phyloP scores from a whole-genome alignment of 495 filamentous ascomycete genomes.

The Hyphodiscus hymeniophilus region DNA sequence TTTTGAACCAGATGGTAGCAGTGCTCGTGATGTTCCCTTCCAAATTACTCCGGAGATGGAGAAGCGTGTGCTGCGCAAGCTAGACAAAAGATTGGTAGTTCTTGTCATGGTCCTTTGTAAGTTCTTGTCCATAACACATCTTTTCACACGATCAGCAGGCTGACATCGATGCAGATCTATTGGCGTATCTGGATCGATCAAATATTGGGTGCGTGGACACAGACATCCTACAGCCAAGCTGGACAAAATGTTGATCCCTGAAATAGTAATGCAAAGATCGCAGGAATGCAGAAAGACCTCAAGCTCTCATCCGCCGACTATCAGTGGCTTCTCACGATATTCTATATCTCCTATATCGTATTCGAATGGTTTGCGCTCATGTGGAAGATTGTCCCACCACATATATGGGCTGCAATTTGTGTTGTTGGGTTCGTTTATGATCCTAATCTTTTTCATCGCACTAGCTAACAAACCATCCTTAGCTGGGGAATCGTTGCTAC shows the following conservation, averaged over 20 bases:
- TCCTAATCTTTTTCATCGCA: too few species aligned
- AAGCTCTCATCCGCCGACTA: conserved; percentile 33
- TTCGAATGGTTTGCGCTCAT: conserved; percentile 65
- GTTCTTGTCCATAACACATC: too few species aligned
- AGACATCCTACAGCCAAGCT: not conserved
- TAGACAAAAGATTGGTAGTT: conserved; percentile 45
- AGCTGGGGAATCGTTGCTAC: conserved; percentile 46
- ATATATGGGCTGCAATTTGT: conserved; percentile 29
- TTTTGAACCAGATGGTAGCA: not conserved
- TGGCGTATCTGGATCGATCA: conserved; percentile 60
- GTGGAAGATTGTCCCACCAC: conserved; percentile 32
- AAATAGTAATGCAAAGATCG: conserved; percentile 53
- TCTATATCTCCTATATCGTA: conserved; percentile 60
- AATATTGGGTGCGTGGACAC: conserved; percentile 36
- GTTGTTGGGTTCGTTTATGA: too few species aligned
- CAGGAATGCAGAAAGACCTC: conserved; percentile 35
- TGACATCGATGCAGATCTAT: conserved; percentile 51
- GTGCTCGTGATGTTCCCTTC: not conserved
- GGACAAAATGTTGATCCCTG: conserved; percentile 34
- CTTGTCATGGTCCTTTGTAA: conserved; percentile 46
- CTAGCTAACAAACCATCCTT: too few species aligned
- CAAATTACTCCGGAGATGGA: conserved; percentile 36
- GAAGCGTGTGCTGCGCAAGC: conserved; percentile 46
- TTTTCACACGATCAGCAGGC: too few species aligned
- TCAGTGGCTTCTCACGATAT: conserved; percentile 71